Conservation (phyloP, 148 eudicot species). For the Arbutus unedo region DNA sequence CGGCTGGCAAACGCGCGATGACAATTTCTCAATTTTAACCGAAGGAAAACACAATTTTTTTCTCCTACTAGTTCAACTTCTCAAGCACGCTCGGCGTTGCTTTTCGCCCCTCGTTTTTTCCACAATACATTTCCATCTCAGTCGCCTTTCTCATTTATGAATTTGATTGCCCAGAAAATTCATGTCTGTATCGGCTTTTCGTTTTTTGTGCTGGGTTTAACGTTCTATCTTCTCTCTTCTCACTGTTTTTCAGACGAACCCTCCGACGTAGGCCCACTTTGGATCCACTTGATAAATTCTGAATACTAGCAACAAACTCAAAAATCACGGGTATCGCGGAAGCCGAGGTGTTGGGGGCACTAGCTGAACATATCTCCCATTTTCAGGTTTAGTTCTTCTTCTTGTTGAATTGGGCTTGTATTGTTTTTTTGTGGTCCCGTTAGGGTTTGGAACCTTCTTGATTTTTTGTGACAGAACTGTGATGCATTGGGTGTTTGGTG, state of each 20-base stretch:
- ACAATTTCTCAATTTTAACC: too few relatives aligned
- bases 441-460: neutral
- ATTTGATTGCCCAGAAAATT: neutral
- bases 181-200: neutral
- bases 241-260: neutral
- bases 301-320: neutral
- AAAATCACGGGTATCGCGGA: neutral
- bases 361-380: neutral
- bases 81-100: neutral
- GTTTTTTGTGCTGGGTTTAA: neutral
- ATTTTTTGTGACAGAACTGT: neutral
- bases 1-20: too few relatives aligned
- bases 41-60: too few relatives aligned
- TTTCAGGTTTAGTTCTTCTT: neutral
- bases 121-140: neutral
- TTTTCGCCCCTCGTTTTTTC: too few relatives aligned
- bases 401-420: neutral
- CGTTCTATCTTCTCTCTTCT: neutral
- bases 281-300: neutral
- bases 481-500: neutral
- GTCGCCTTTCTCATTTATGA: neutral
- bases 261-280: neutral
- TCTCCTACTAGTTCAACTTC: neutral
- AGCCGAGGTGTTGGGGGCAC: neutral
- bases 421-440: neutral